Conservation (phyloP, 2,329 filamentous ascomycete genomes). For the Arthrobotrys conoides region DNA sequence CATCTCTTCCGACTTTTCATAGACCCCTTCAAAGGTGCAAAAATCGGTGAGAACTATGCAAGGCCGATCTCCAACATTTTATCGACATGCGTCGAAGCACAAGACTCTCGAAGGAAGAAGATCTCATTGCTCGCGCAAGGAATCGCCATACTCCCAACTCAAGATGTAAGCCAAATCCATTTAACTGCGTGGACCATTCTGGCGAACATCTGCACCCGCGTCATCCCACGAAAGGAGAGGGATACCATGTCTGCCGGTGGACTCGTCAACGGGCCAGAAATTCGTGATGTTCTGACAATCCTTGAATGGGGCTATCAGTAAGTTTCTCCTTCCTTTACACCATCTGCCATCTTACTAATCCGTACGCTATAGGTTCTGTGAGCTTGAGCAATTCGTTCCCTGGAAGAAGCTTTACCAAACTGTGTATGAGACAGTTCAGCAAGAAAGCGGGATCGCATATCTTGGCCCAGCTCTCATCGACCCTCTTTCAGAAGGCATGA, state of each 20-base stretch:
- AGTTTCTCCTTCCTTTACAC: background rate
- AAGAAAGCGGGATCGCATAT: conserved; percentile 52
- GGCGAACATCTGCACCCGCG: conserved; percentile 67
- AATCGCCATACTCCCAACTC: conserved; percentile 70
- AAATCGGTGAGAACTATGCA: conserved; percentile 69
- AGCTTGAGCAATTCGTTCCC: conserved; percentile 23
- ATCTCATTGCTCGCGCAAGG: conserved; percentile 66
- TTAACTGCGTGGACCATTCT: conserved; percentile 71
- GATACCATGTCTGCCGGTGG: conserved; percentile 68
- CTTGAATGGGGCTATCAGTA: conserved; percentile 73
- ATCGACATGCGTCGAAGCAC: conserved; percentile 58
- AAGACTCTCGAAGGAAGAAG: conserved; percentile 66
- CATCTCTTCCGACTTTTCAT: conserved; percentile 77
- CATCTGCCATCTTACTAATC: background rate
- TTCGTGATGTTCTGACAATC: conserved; percentile 78
- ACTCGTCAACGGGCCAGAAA: conserved; percentile 75
- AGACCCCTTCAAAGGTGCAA: conserved; percentile 69
- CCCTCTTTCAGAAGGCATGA: conserved; percentile 46
- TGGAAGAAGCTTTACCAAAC: conserved; percentile 47
- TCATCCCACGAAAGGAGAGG: conserved; percentile 66
- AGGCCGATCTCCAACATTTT: conserved; percentile 62
- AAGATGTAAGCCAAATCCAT: conserved; percentile 69
- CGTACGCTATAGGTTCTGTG: conserved; percentile 25
- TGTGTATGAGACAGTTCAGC: conserved; percentile 27
- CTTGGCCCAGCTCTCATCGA: conserved; percentile 53